Base-by-base conservation (phyloP, 2,329 filamentous ascomycete genomes). In the Bipolaris victoriae region DNA sequence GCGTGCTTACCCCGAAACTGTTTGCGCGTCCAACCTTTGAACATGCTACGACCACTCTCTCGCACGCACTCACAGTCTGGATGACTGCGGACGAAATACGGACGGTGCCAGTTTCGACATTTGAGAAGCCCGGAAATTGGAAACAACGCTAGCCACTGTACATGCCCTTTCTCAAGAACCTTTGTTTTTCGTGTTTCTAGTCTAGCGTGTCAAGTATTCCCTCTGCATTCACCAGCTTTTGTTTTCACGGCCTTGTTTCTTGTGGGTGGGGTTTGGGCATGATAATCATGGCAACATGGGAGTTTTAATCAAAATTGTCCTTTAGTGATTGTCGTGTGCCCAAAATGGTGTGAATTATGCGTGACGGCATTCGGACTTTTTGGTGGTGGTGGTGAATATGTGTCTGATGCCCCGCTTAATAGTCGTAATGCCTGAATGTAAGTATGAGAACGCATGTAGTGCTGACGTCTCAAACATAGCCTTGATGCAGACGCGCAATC, bases 51-150 rank as follows among this genome's bases (percentile, higher is more conserved):
- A 40, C 29, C 24, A 15, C 33, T 36, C 22, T 44, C 40, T 49
- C 52, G 54, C 58, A 63, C 54, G 53, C 61, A 60, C 50, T 54
- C 58, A 62, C 56, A 54, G 52, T 68, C 49, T 69, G 52, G 63
- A 69, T 58, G 61, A 63, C 49, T 43, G 67, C 60, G 59, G 56
- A 62, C 62, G 62, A 71, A 33, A 52, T 53, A 64, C 47, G 58
- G 54, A 58, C 59, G 55, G 53, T 62, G 47, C 59, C 61, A 57
- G 61, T 31, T 40, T 62, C 57, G 52, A 67, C 49, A 58, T 61
- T 58, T 18, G 63, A 61, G 61, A 63, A 66, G 55, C 63, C 60
- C 57, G 60, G 39, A 74, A 70, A 73, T 70, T 73, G 71, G 49
- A 60, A 56, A 18, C 59, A 55, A 52, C 54, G 35, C 46, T 61